Evolutionary conservation across 768 basidiomycete species (phyloP), one percentile per base, ranked within the genome.

Genomic region (Termitomyces sp.): DNA sequence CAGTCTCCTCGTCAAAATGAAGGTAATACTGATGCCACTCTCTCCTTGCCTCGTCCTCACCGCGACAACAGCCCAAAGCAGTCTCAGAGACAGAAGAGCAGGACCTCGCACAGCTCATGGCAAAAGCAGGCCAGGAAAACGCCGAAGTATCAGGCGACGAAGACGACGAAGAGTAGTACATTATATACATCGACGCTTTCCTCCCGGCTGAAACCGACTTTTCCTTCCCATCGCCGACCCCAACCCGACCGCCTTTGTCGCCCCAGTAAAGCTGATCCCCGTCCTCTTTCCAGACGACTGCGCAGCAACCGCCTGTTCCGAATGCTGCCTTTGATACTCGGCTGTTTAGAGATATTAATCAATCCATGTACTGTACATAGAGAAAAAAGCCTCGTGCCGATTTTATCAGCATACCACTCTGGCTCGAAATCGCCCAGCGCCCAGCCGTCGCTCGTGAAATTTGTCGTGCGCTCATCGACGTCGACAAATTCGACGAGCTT

Each of bases 21-120:
- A 93, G 86, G 95, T 91, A 61, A 47, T 27, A 3, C 27, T 27
- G 2, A 4, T 4, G 27, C 27, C 27, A 27, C 27, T 27, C 22
- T 16, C 6, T 4, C 0, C 4, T 9, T 31, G 5, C 4, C 13
- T 22, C 13, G 12, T 13, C 0, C 47, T 31, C 18, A 18, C 30
- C 4, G 2, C 61, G 33, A 18, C 4, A 7, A 42, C 65, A 97
- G 94, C 97, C 97, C 60, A 98, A 98, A 80, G 94, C 96, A 2
- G 90, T 99, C 39, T 95, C 93, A 27, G 97, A 98, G 72, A 92
- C 91, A 5, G 97, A 99, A 75, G 97, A 99, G 72, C 91, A 94
- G 64, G 97, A 98, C 70, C 84, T 99, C 62, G 95, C 94, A 0
- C 91, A 94, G 63, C 89, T 97, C 67, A 98, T 99, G 96, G 93